Evolutionary conservation across 2,329 filamentous ascomycete genomes (phyloP), one percentile per base, ranked within the genome.

Genomic region (Curvularia spicifera): DNA sequence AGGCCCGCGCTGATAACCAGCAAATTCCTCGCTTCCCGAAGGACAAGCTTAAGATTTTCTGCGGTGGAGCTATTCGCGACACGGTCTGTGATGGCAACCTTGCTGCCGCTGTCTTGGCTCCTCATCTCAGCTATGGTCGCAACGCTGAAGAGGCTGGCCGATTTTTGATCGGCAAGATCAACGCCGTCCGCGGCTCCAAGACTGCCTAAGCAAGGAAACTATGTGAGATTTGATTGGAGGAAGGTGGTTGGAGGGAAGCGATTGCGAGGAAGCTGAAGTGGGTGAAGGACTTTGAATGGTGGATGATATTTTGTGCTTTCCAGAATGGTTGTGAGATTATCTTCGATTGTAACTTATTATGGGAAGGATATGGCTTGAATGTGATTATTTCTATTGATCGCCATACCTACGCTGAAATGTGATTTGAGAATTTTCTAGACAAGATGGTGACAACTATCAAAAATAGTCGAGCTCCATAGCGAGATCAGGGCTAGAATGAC

Each of bases 161-260:
- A 5, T 53, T 53, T 24, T 53, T 53, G 51, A 53, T 53, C 10
- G 51, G 42, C 20, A 53, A 53, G 42, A 47, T 53, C 13, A 53
- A 53, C 15, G 42, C 51, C 12, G 51, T 53, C 9, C 51, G 51
- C 13, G 31, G 28, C 8, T 10, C 31, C n/a, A 35, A 39, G 7
- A 18, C 15, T 18, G 4, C 15, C 10, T 20, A 15, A 12, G 10
- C 5, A 50, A 29, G n/a, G 44, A 22, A 9, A 20, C 12, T 20
- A 9, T 5, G 20, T 35, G 28, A 35, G 44, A 9, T 3, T n/a
- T 44, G 22, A n/a, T n/a, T 28, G 13, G 24, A 3, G 6, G 42
- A 26, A 24, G 22, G 22, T n/a, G 9, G 5, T n/a, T 28, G 13
- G 15, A 3, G 6, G 42, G 15, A 24, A 12, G 22, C n/a, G 9